A percentile compares a stretch with the other conserved stretches of the same genome.
These are phyloP conservation scores for Exophiala mesophila DNA, from an alignment of 2,329 filamentous ascomycete genomes.

Conservation along the genomic window DNA sequence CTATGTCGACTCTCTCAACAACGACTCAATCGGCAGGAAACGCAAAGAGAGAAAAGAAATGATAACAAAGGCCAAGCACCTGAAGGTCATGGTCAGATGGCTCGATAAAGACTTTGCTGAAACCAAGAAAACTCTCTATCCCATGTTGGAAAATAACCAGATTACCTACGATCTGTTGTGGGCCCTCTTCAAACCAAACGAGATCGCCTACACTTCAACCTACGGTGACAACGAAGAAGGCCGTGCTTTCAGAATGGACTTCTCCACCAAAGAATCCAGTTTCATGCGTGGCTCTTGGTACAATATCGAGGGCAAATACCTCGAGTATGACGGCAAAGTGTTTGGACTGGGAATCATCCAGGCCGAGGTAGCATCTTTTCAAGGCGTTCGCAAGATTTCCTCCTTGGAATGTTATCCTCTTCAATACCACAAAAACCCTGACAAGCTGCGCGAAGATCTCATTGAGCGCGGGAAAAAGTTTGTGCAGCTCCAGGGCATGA, in stretches of 20 bases:
- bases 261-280: conserved; percentile 63
- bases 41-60: conserved; percentile 36
- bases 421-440: conserved; percentile 70
- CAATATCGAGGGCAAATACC: conserved; percentile 66
- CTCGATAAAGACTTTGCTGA: conserved; percentile 77
- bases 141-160: conserved; percentile 62
- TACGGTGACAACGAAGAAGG: conserved; percentile 74
- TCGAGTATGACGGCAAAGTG: conserved; percentile 83
- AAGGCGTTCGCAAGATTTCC: conserved; percentile 76
- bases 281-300: conserved; percentile 73
- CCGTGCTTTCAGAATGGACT: conserved; percentile 75
- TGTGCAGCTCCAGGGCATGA: conserved; percentile 71
- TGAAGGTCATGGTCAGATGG: conserved; percentile 70
- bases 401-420: conserved; percentile 72
- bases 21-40: conserved; percentile 49
- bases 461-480: conserved; percentile 82
- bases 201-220: conserved; percentile 69
- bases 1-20: conserved; percentile 60
- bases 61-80: conserved; percentile 39
- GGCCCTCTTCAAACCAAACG: conserved; percentile 85
- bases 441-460: conserved; percentile 59
- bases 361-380: conserved; percentile 68
- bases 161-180: conserved; percentile 77
- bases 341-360: conserved; percentile 71
- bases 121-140: conserved; percentile 73